Conservation (phyloP, 2,329 filamentous ascomycete species). For the Gnomoniopsis sp. region DNA sequence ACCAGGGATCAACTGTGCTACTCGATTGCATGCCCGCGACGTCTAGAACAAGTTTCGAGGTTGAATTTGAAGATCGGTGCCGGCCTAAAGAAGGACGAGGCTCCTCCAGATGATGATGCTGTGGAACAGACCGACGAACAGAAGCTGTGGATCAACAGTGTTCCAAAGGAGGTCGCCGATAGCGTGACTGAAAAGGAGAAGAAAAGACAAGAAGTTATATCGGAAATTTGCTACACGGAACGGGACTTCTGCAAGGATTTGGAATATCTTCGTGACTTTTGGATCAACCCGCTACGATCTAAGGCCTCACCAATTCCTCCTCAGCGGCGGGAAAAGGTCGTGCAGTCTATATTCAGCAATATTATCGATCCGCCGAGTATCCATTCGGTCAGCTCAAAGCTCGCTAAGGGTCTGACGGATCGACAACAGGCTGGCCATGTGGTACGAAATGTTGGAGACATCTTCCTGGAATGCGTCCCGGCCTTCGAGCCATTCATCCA, state of each 20-base stretch:
- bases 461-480: constrained; percentile 88
- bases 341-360: constrained; percentile 93
- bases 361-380: constrained; percentile 81
- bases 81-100: constrained; percentile 67
- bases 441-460: constrained; percentile 85
- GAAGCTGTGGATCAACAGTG: constrained; percentile 98
- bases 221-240: constrained; percentile 97
- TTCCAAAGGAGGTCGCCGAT: constrained; percentile 91
- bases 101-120: constrained; percentile 71
- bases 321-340: constrained; percentile 82
- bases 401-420: constrained; percentile 84
- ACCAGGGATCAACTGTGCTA: constrained; percentile 95
- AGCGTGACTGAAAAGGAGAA: constrained; percentile 87
- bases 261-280: constrained; percentile 96
- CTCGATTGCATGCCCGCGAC: constrained; percentile 91
- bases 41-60: constrained; percentile 90
- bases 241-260: constrained; percentile 98
- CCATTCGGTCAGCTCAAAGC: constrained; percentile 82
- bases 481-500: constrained; percentile 94
- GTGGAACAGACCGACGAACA: constrained; percentile 80
- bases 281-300: constrained; percentile 87
- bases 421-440: constrained; percentile 88
- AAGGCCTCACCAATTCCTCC: constrained; percentile 85
- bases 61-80: constrained; percentile 91
- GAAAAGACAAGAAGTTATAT: constrained; percentile 97